Base-by-base conservation (phyloP, 495 filamentous ascomycete genomes). In the Aspergillus bertholletiae region DNA sequence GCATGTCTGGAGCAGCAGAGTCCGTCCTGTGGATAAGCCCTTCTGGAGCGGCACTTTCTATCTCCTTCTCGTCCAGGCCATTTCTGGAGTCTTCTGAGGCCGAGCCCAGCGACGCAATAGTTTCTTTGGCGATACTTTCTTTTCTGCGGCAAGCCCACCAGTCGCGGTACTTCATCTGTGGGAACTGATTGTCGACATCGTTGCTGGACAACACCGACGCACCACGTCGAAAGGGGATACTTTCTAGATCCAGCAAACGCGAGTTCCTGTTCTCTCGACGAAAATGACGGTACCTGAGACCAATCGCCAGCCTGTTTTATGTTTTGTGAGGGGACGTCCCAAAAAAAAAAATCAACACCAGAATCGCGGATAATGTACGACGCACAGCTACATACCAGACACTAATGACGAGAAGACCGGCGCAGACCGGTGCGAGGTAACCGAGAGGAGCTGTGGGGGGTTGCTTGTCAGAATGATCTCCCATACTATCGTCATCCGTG, bases 181-280 rank as follows among this genome's bases (percentile, higher is more conserved):
- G 92, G 62, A 96, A 96, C 54, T 90, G 86, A 55, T 91, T 88
- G 60, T 96, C 93, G 37, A 96, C 90, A 65, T 96, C 92, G 21
- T 20, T 11, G 7, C 26, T 40, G 17, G 53, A 44, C 2, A 63
- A 43, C 11, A 51, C 26, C n/a, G 41, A 41, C 20, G 37, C 18
- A 44, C 34, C 23, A n/a, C 32, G 43, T 11, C 45, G 43, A 28
- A 57, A 44, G 11, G 56, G 56, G 18, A 45, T 51, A 18, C 47
- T 49, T 37, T 61, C 61, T 1, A 53, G 50, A 35, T 64, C 58
- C 24, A 53, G 40, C 5, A 37, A 8, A 3, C 12, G 23, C 6
- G 17, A 20, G n/a, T 22, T 43, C 26, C n/a, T 20, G 4, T 34
- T 28, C 9, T 28, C 35, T 12, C 22, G 27, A 4, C 46, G 37